Base-by-base conservation (phyloP, 2,329 filamentous ascomycete species). In the Ascochyta koolunga region DNA sequence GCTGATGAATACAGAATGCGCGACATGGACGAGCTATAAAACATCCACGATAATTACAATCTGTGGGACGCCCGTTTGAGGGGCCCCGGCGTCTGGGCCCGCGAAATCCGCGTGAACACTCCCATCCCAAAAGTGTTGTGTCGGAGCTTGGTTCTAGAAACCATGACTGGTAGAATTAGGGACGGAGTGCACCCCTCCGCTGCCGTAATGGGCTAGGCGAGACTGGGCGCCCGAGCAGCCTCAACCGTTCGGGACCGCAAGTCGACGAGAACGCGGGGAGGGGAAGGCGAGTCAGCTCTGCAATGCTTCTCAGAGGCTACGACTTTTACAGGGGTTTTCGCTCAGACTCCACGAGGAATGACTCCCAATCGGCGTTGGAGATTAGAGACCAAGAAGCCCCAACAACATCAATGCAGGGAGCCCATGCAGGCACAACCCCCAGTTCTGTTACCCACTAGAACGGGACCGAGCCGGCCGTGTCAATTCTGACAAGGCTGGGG, bases 51-150 rank as follows among this genome's bases (percentile, higher is more conserved):
- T 33, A 13, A 48, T 41, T 35, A 43, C 52, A 39, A 38, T 18
- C 32, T 24, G n/a, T 33, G 50, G 41, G 27, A 45, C n/a, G 31
- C 36, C 31, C 41, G 48, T 53, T 41, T 37, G n/a, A 42, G 32
- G 56, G 47, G 46, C 40, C 61, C 51, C 48, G 48, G 48, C 33
- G 32, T 32, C 32, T 29, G 48, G 46, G 48, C 48, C 48, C 48
- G 58, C 50, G 58, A 55, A 56, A 40, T 56, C 62, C 56, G 58
- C 52, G 47, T 59, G 50, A 46, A 44, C 27, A 54, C 48, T 50
- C n/a, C 44, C 50, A 45, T 50, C 33, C 32, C 42, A 46, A 46
- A 39, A 38, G 42, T 45, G 41, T 44, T 46, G 49, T 37, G 41
- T 54, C 39, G 25, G 53, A 29, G 40, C 49, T 39, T 40, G 39